These are phyloP conservation scores for Mycena maculata DNA, from an alignment of 768 basidiomycete species.

Conservation along the genomic window DNA sequence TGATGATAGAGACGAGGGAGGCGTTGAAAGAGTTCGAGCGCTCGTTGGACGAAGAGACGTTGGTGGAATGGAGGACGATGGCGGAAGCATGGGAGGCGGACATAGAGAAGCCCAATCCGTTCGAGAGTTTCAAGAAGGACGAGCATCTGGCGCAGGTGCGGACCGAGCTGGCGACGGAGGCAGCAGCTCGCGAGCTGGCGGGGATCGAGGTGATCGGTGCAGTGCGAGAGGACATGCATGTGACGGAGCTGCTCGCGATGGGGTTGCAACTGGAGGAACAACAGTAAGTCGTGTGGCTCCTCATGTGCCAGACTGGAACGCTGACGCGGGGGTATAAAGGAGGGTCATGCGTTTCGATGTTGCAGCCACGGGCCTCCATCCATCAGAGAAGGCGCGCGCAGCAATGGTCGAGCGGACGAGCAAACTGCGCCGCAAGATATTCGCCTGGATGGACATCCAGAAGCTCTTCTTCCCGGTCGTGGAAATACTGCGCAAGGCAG, in stretches of 20 bases:
- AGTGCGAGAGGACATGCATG: slow-evolving; percentile 20
- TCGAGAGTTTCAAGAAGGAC: not conserved
- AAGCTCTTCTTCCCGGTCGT: not conserved
- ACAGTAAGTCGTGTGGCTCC: slow-evolving; percentile 18
- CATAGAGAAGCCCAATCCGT: not conserved
- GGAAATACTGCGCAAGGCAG: not conserved
- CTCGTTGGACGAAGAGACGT: not conserved
- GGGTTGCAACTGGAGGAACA: slow-evolving; percentile 32
- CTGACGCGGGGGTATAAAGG: not conserved
- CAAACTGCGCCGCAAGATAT: slow-evolving; percentile 8
- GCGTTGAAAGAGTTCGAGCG: not conserved
- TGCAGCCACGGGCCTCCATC: slow-evolving; percentile 14
- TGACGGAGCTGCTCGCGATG: slow-evolving; percentile 20
- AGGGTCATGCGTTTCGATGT: not conserved
- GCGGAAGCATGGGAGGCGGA: not conserved
- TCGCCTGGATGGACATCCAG: slow-evolving; percentile 7
- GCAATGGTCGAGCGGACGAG: slow-evolving; percentile 27
- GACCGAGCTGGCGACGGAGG: not conserved
- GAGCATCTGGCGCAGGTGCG: not conserved
- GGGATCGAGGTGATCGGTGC: not conserved
- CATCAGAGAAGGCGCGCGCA: slow-evolving; percentile 29
- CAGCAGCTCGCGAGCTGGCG: not conserved
- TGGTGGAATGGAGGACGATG: not conserved
- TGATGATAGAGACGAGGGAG: not conserved
- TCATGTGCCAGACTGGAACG: too few relatives aligned